phyloP scores from a whole-genome alignment of 768 basidiomycete species.

The Russula vinacea region DNA sequence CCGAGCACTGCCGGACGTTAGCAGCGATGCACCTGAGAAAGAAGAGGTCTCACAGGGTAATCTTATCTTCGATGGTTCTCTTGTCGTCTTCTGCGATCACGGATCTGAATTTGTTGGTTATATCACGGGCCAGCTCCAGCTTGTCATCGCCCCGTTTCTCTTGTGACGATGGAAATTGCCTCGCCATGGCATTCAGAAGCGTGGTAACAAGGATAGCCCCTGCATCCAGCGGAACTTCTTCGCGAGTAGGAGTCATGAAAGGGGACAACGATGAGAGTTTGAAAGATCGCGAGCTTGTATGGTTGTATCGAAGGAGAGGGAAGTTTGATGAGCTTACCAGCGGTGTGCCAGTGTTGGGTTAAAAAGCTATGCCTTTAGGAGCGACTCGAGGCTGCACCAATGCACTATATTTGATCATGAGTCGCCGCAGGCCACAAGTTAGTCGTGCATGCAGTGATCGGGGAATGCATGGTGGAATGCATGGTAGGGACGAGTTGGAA shows the following conservation, averaged over 20 bases:
- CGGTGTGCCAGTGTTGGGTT: not conserved
- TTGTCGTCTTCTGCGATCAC: not conserved
- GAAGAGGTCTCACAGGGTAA: not conserved
- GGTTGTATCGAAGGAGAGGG: not conserved
- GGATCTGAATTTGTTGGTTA: too few species aligned
- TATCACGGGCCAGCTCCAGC: not conserved
- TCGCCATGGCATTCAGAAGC: not conserved
- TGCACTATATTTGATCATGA: too few species aligned
- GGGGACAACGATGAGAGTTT: not conserved
- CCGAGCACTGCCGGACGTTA: not conserved
- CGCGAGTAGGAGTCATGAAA: not conserved
- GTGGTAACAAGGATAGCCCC: not conserved
- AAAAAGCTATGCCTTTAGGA: not conserved
- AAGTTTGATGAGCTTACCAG: too few species aligned
- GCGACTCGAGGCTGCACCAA: not conserved
- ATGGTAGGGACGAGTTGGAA: too few species aligned
- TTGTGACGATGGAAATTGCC: not conserved
- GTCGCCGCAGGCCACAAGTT: too few species aligned
- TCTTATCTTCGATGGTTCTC: not conserved
- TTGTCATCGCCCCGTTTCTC: constrained; percentile 4
- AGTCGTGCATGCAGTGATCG: too few species aligned
- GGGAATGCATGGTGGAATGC: too few species aligned
- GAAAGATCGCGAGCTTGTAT: too few species aligned
- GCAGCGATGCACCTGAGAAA: not conserved
- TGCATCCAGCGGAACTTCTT: not conserved